Evolutionary conservation across 2,329 filamentous ascomycete species (phyloP).

Genomic region (Ophiocordyceps camponoti-rufipedis): DNA sequence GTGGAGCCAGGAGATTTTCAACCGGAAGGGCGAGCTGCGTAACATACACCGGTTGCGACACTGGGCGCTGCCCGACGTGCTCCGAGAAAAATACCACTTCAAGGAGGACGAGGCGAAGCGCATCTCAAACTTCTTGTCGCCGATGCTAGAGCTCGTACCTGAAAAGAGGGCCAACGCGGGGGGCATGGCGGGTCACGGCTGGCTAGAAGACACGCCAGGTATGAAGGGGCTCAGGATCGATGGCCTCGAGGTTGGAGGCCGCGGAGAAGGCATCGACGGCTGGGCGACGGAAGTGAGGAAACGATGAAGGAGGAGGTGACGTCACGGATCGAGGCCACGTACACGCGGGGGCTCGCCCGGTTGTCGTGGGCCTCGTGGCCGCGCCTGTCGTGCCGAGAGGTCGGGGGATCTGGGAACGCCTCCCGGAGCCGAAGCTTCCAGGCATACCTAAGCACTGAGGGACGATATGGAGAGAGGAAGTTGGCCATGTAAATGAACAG

Average conservation of each 20-base stretch:
- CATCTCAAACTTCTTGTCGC: conserved; percentile 65
- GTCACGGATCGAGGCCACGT: background rate
- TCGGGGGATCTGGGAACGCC: background rate
- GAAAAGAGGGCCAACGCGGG: conserved; percentile 87
- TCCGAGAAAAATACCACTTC: conserved; percentile 95
- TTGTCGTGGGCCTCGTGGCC: background rate
- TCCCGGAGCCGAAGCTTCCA: background rate
- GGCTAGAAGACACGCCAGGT: conserved; percentile 69
- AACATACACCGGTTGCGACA: conserved; percentile 94
- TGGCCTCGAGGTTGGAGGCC: conserved; percentile 57
- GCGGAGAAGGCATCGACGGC: conserved; percentile 83
- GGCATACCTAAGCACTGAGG: background rate
- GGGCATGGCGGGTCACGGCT: conserved; percentile 75
- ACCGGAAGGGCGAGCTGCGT: conserved; percentile 86
- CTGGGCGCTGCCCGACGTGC: conserved; percentile 85
- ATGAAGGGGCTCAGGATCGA: conserved; percentile 69
- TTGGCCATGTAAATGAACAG: background rate
- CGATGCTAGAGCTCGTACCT: conserved; percentile 80
- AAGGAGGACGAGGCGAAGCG: conserved; percentile 60
- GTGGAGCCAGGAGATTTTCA: conserved; percentile 98
- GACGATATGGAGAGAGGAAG: background rate
- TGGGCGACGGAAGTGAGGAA: conserved; percentile 84
- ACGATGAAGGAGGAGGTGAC: conserved; percentile 30
- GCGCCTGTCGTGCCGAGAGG: background rate
- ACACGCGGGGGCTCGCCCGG: background rate